Evolutionary conservation across 192 early-diverging fungal species (phyloP), one percentile per base, ranked within the genome.

Genomic region (Backusella luteola): DNA sequence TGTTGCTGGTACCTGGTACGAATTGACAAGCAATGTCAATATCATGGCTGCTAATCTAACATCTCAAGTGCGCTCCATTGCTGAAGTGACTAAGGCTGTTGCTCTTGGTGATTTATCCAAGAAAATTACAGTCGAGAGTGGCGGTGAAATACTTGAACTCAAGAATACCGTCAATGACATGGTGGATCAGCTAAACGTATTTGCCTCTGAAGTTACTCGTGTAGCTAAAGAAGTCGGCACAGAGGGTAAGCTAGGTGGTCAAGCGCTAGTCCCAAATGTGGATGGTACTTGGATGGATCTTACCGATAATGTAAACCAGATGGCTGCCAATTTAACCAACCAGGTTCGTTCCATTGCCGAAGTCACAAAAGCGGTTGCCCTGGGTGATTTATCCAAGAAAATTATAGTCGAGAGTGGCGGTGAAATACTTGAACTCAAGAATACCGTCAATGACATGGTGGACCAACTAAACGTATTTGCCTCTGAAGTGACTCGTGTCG

Each of bases 261-360:
- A 94, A 77, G 93, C 92, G 0, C 81, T 89, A n/a, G 94, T 95
- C 0, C 77, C 79, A 0, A 91, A 89, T 71, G 92, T 93, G 0
- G 90, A 88, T 34, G 94, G 94, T 34, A 88, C 88, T 0, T 95
- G 94, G 94, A 89, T 87, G 56, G 91, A 94, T 32, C 80, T 93
- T 7, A 93, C 92, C 0, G 83, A 85, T 34, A 93, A 92, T 72
- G 93, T 91, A 77, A 91, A 91, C 73, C 83, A 74, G 59, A 91
- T 91, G 90, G 90, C 88, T 11, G 78, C 84, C 2, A 89, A 89
- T 69, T 36, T 88, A 6, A 88, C 87, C 2, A 75, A 41, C 6
- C 87, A 84, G 66, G 92, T 95, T 66, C 84, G 89, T 73, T 85
- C 85, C 34, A 90, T 90, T 68, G 84, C 89, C 0, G 75, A 76